Percentiles rank a stretch among this genome's conserved stretches.
Evolutionary conservation across 805 yeast species (phyloP).

Genomic region (Alloascoidea hylecoeti): DNA sequence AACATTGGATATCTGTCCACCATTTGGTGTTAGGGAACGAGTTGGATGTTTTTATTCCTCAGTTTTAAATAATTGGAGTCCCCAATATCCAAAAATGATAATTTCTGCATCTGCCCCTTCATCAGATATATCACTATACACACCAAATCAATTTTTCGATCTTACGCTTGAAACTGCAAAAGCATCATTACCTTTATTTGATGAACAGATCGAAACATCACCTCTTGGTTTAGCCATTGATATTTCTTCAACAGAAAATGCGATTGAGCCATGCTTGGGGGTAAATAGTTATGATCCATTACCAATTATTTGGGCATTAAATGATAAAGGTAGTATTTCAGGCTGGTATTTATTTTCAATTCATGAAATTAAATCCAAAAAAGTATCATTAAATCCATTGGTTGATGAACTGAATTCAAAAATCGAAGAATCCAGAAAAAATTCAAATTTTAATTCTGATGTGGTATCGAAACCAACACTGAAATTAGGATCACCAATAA

Average conservation of each 20-base stretch:
- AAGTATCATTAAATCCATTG: constrained; percentile 13
- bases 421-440: constrained; percentile 3
- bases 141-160: constrained; percentile 21
- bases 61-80: constrained; percentile 10
- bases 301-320: constrained; percentile 52
- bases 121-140: constrained; percentile 40
- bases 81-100: constrained; percentile 13
- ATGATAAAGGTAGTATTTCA: constrained; percentile 45
- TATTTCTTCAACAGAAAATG: constrained; percentile 25
- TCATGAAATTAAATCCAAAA: constrained; percentile 27
- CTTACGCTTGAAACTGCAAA: constrained; percentile 57
- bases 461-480: constrained; percentile 1
- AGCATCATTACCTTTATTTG: constrained; percentile 63
- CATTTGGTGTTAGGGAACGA: constrained; percentile 14
- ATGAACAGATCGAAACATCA: constrained; percentile 51
- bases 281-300: constrained; percentile 44
- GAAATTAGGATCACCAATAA: constrained; percentile 3
- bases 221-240: constrained; percentile 64
- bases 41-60: constrained; percentile 12
- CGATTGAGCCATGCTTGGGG: constrained; percentile 40
- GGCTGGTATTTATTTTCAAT: constrained; percentile 55
- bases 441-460: no score
- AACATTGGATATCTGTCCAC: constrained; percentile 11
- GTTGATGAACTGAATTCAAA: constrained; percentile 2
- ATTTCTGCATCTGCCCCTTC: constrained; percentile 50